Conservation (phyloP, 495 filamentous ascomycete genomes). For the Aspergillus taichungensis region DNA sequence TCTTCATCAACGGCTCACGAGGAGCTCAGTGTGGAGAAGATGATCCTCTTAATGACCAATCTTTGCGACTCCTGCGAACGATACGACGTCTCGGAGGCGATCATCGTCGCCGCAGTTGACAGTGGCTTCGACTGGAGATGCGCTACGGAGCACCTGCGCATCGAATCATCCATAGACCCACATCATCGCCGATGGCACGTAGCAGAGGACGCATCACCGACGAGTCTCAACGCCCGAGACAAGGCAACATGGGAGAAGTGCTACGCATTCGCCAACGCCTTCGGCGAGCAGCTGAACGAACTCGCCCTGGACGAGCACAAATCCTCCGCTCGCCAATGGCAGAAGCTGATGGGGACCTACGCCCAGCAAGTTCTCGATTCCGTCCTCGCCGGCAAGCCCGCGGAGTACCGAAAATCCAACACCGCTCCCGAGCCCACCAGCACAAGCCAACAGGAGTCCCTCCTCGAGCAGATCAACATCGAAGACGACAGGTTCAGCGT, state of each 20-base stretch:
- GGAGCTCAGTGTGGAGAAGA: conserved; percentile 17
- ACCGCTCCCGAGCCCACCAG: background rate
- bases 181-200: conserved; percentile 18
- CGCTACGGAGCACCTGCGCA: conserved; percentile 19
- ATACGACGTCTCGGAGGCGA: conserved; percentile 20
- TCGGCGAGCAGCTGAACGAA: conserved; percentile 18
- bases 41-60: conserved; percentile 32
- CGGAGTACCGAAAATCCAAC: background rate
- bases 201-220: conserved; percentile 12
- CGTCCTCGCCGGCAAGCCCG: conserved; percentile 7
- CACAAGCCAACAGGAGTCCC: background rate
- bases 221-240: conserved; percentile 5
- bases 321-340: conserved; percentile 7
- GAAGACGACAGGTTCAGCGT: background rate
- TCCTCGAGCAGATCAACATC: background rate
- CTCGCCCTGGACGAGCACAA: conserved; percentile 12
- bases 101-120: conserved; percentile 30
- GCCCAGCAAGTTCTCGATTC: conserved; percentile 20
- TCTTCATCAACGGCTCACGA: conserved; percentile 24
- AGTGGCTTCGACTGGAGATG: conserved; percentile 27
- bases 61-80: conserved; percentile 28
- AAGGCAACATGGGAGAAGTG: conserved; percentile 28
- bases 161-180: conserved; percentile 18
- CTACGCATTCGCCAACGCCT: conserved; percentile 22
- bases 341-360: conserved; percentile 18